Evolutionary conservation across 306 rosid species (phyloP).

Genomic region (Mucuna pruriens): DNA sequence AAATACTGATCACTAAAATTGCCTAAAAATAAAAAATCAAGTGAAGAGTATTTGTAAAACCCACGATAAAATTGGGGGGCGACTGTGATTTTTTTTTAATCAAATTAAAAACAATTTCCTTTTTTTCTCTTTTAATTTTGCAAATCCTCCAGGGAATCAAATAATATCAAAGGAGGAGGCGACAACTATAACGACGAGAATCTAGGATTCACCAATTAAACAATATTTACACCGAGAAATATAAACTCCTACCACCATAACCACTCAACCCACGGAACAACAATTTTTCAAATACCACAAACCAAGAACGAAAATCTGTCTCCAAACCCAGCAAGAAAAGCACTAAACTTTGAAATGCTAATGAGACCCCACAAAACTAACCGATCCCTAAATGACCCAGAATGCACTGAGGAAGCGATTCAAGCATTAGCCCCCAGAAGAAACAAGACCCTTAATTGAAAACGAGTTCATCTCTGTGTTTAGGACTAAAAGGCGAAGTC

Average conservation of each 20-base stretch:
- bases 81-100: constrained; percentile 45
- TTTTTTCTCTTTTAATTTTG: constrained; percentile 30
- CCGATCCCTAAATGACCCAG: constrained; percentile 67
- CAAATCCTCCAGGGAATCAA: constrained; percentile 72
- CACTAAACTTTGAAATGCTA: constrained; percentile 34
- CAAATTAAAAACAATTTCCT: constrained; percentile 27
- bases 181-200: constrained; percentile 32
- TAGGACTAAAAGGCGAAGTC: constrained; percentile 29
- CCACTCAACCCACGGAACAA: constrained; percentile 27
- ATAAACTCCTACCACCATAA: constrained; percentile 26
- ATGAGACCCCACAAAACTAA: constrained; percentile 34
- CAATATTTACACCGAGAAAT: constrained; percentile 57
- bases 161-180: constrained; percentile 62
- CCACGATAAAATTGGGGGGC: constrained; percentile 81
- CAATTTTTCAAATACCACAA: constrained; percentile 17
- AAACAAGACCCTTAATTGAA: constrained; percentile 36
- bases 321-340: constrained; percentile 38
- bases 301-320: constrained; percentile 21
- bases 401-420: constrained; percentile 51
- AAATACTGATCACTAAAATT: constrained; percentile 42
- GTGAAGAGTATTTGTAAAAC: constrained; percentile 47
- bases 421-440: constrained; percentile 53
- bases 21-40: constrained; percentile 37
- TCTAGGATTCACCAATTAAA: constrained; percentile 43
- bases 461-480: background rate